These are phyloP conservation scores for Nothophoma quercina DNA, from an alignment of 2,329 filamentous ascomycete genomes.

Conservation along the genomic window DNA sequence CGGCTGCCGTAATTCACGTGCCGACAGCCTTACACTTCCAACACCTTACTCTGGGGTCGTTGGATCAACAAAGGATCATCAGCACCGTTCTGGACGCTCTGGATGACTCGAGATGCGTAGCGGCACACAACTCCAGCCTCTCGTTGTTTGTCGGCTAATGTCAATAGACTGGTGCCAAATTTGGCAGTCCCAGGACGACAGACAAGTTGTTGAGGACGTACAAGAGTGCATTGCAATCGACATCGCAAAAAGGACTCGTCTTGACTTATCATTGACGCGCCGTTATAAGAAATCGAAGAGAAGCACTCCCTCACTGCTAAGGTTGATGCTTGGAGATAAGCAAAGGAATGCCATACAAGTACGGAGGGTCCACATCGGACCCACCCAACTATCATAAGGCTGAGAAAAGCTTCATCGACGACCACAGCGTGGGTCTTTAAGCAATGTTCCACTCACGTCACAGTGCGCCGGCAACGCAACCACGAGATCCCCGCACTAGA, in stretches of 20 bases:
- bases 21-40: neutral
- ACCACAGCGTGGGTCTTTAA: slow-evolving; percentile 5
- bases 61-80: neutral
- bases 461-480: slow-evolving; percentile 20
- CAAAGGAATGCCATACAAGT: slow-evolving; percentile 13
- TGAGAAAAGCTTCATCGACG: slow-evolving; percentile 27
- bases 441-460: slow-evolving; percentile 28
- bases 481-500: neutral
- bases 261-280: neutral
- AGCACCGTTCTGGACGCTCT: neutral
- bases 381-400: slow-evolving; percentile 25
- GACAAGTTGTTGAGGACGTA: neutral
- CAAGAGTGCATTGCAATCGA: neutral
- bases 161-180: neutral
- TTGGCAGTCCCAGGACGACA: neutral
- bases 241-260: neutral
- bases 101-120: neutral
- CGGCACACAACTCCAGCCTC: neutral
- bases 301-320: neutral
- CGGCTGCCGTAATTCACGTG: slow-evolving; percentile 10
- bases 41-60: neutral
- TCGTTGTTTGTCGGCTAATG: neutral
- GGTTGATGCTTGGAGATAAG: slow-evolving; percentile 1
- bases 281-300: neutral
- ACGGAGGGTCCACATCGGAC: slow-evolving; percentile 8